Percentiles rank a stretch among this genome's conserved stretches.
phyloP scores from a whole-genome alignment of 768 basidiomycete genomes.

The Suillus clintonianus region DNA sequence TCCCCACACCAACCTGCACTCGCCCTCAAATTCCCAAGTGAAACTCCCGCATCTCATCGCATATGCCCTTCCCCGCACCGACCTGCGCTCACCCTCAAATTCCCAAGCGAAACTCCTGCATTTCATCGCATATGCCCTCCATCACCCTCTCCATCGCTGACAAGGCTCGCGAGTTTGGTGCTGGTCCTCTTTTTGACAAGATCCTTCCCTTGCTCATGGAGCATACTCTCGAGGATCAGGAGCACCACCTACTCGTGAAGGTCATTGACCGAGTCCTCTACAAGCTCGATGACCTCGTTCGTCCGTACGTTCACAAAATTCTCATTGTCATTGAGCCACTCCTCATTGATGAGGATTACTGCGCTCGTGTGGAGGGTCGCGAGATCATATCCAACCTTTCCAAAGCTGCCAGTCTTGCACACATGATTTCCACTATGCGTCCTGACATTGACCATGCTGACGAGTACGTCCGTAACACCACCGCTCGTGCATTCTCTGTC shows the following conservation, averaged over 20 bases:
- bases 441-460: constrained; percentile 99
- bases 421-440: constrained; percentile 99
- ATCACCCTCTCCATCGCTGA: constrained; percentile 85
- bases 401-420: constrained; percentile 97
- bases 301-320: constrained; percentile 99
- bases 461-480: constrained; percentile 98
- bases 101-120: no score
- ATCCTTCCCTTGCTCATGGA: constrained; percentile 98
- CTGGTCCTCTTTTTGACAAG: constrained; percentile 97
- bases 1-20: no score
- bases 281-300: constrained; percentile 98
- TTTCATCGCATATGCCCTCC: constrained; percentile 53
- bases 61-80: no score
- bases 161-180: constrained; percentile 97
- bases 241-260: constrained; percentile 96
- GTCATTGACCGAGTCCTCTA: constrained; percentile 98
- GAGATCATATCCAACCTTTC: constrained; percentile 99
- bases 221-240: constrained; percentile 95
- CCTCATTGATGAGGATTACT: constrained; percentile 97
- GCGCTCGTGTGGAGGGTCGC: constrained; percentile 94
- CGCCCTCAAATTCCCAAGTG: no score
- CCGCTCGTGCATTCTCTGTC: constrained; percentile 97
- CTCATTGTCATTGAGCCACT: constrained; percentile 99
- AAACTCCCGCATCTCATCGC: no score
- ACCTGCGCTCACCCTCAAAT: no score